Conservation (phyloP, 495 filamentous ascomycete species). For the Rusavskia elegans region DNA sequence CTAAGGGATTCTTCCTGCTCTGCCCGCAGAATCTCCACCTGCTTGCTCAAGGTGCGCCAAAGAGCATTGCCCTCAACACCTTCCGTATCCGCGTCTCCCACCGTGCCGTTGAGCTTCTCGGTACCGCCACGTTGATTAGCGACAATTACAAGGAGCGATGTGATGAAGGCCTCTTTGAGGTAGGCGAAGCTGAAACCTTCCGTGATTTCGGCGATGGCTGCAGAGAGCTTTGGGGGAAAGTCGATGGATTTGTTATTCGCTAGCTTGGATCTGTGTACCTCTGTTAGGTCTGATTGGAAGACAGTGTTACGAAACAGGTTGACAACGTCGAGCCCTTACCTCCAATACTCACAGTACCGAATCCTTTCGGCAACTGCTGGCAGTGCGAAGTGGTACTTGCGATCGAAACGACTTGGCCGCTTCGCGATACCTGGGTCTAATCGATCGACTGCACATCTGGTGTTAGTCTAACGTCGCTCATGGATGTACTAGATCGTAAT, state of each 20-base stretch:
- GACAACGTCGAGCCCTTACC: no score
- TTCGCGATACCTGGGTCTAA: slow-evolving; percentile 47
- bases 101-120: neutral
- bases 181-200: slow-evolving; percentile 48
- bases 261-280: slow-evolving; percentile 27
- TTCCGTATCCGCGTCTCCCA: neutral
- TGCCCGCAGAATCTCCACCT: neutral
- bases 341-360: slow-evolving; percentile 40
- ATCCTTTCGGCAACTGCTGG: slow-evolving; percentile 35
- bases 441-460: slow-evolving; percentile 20
- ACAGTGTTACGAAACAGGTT: no score
- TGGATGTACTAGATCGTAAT: neutral
- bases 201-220: slow-evolving; percentile 39
- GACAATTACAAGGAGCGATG: slow-evolving; percentile 25
- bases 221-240: slow-evolving; percentile 35
- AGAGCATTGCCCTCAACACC: neutral
- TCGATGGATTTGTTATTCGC: slow-evolving; percentile 32
- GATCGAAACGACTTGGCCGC: slow-evolving; percentile 46
- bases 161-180: slow-evolving; percentile 48
- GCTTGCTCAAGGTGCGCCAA: neutral
- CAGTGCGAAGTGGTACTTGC: slow-evolving; percentile 44
- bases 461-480: neutral
- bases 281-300: no score
- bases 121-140: slow-evolving; percentile 20
- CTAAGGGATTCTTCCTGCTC: neutral